A percentile compares a stretch with the other conserved stretches of the same genome.
Conservation (phyloP, 2,329 filamentous ascomycete genomes). For the Diplodia intermedia region DNA sequence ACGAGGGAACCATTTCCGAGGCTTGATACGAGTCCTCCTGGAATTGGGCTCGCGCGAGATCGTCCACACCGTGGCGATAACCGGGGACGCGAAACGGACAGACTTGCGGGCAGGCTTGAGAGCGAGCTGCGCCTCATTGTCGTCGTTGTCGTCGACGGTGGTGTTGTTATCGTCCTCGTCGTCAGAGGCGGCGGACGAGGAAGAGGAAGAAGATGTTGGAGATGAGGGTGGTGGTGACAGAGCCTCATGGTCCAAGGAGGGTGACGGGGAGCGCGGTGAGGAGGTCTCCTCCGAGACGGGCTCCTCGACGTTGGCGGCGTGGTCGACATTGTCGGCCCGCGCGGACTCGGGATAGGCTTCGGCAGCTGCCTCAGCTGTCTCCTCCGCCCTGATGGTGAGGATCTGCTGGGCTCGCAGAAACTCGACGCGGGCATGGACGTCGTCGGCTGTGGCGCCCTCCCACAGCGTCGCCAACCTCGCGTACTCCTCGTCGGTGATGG, state of each 20-base stretch:
- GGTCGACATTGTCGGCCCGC: not conserved
- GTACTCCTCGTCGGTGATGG: slow-evolving; percentile 1
- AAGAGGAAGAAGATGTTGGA: not conserved
- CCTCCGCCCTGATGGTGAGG: slow-evolving; percentile 2
- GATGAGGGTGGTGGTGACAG: not conserved
- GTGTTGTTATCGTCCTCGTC: not conserved
- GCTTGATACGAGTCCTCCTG: not conserved
- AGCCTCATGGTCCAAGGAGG: not conserved
- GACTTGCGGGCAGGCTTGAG: slow-evolving; percentile 5
- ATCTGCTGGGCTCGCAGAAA: slow-evolving; percentile 14
- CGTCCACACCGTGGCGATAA: not conserved
- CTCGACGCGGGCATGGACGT: slow-evolving; percentile 16
- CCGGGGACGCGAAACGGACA: not conserved
- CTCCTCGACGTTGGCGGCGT: not conserved
- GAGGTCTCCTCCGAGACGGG: not conserved
- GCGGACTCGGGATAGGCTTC: not conserved
- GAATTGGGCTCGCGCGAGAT: too few relatives aligned
- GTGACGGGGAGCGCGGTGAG: slow-evolving; percentile 8
- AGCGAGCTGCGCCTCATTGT: not conserved
- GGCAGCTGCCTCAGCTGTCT: not conserved
- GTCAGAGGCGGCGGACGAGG: not conserved
- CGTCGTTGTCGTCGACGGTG: not conserved
- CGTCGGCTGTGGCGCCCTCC: slow-evolving; percentile 11
- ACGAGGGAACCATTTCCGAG: not conserved
- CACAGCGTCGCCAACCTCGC: slow-evolving; percentile 8